Evolutionary conservation across 2,329 filamentous ascomycete species (phyloP).

Genomic region (Claviceps paspali): DNA sequence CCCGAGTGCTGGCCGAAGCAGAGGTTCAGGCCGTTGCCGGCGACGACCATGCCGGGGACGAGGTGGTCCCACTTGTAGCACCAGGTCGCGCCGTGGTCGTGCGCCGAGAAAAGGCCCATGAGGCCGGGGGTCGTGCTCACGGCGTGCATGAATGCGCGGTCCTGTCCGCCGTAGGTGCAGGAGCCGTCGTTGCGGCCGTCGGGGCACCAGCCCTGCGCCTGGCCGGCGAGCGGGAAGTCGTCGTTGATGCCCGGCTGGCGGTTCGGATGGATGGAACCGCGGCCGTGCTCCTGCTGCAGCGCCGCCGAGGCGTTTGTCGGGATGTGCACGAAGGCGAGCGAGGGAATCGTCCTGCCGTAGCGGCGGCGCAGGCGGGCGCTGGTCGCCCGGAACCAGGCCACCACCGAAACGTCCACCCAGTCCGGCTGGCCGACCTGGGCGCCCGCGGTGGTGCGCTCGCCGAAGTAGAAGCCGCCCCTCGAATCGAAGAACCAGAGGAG

Average conservation of each 20-base stretch:
- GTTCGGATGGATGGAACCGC: constrained; percentile 17
- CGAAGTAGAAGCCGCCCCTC: constrained; percentile 39
- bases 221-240: constrained; percentile 25
- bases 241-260: constrained; percentile 30
- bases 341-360: constrained; percentile 23
- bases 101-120: constrained; percentile 45
- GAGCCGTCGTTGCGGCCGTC: constrained; percentile 22
- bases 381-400: constrained; percentile 27
- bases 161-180: constrained; percentile 32
- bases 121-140: constrained; percentile 38
- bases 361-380: constrained; percentile 15
- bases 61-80: constrained; percentile 33
- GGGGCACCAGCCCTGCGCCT: constrained; percentile 28
- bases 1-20: constrained; percentile 53
- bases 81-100: constrained; percentile 51
- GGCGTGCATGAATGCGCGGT: constrained; percentile 47
- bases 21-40: constrained; percentile 29
- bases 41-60: constrained; percentile 17
- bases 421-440: constrained; percentile 21
- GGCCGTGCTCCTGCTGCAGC: constrained; percentile 18
- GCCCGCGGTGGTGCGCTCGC: constrained; percentile 17
- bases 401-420: constrained; percentile 30
- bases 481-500: constrained; percentile 63
- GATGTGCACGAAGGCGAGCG: constrained; percentile 34
- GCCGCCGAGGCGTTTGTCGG: constrained; percentile 27